Evolutionary conservation across 495 filamentous ascomycete genomes (phyloP).

Genomic region (Pseudomonodictys pantanalensis): DNA sequence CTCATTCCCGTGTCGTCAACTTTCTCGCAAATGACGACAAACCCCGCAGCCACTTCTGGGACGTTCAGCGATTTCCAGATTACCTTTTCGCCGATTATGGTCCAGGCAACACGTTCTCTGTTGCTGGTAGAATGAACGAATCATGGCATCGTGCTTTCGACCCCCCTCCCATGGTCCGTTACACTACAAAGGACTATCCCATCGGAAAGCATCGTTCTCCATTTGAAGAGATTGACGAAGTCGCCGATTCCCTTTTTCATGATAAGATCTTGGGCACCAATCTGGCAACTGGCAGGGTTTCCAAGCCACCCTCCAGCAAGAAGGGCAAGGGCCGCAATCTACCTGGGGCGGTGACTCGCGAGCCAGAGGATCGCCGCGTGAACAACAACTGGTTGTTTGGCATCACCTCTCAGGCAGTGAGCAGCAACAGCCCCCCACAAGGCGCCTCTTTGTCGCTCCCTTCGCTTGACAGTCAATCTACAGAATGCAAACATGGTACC

Average conservation of each 20-base stretch:
- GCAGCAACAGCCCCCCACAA: too few relatives aligned
- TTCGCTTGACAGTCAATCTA: too few relatives aligned
- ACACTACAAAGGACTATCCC: slow-evolving; percentile 10
- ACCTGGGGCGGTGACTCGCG: neutral
- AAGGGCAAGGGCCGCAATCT: neutral
- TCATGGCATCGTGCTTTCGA: slow-evolving; percentile 11
- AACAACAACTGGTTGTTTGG: too few relatives aligned
- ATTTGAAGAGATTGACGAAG: slow-evolving; percentile 5
- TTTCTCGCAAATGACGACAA: slow-evolving; percentile 7
- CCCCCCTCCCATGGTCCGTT: neutral
- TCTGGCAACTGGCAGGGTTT: neutral
- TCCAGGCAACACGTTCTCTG: neutral
- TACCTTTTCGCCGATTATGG: slow-evolving; percentile 1
- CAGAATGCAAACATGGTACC: too few relatives aligned
- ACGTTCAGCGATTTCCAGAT: neutral
- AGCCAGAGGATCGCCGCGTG: too few relatives aligned
- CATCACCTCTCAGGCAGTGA: too few relatives aligned
- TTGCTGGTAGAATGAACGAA: slow-evolving; percentile 1
- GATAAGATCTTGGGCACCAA: neutral
- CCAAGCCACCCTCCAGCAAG: neutral
- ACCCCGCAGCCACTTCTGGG: neutral
- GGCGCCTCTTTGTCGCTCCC: too few relatives aligned
- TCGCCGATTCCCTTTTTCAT: neutral
- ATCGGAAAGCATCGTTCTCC: slow-evolving; percentile 3
- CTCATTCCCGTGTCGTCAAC: slow-evolving; percentile 5